Percentiles rank a stretch among this genome's conserved stretches.
Conservation (phyloP, 805 yeast genomes). For the Zygoascus tannicola region DNA sequence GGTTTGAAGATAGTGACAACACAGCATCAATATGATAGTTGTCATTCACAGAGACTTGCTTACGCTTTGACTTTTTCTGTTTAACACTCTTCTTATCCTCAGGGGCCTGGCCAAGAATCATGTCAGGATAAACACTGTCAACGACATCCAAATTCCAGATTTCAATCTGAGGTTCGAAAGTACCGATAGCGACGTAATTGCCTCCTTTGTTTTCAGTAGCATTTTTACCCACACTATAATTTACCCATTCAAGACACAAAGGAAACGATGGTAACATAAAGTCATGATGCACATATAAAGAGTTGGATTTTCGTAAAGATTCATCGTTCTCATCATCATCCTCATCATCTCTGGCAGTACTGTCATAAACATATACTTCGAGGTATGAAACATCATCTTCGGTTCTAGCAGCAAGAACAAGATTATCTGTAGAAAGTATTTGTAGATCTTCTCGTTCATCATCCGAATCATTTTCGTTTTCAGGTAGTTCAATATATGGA, state of each 20-base stretch:
- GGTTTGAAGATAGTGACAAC: conserved; percentile 76
- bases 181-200: conserved; percentile 92
- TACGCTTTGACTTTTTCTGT: conserved; percentile 45
- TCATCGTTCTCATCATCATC: conserved; percentile 58
- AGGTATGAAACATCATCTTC: conserved; percentile 90
- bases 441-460: conserved; percentile 82
- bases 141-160: conserved; percentile 90
- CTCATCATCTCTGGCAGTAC: conserved; percentile 76
- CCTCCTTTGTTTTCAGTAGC: conserved; percentile 45
- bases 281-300: conserved; percentile 90
- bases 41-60: conserved; percentile 41
- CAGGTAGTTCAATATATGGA: conserved; percentile 53
- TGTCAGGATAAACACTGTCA: conserved; percentile 91
- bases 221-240: conserved; percentile 47
- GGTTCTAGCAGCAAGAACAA: conserved; percentile 85
- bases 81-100: conserved; percentile 25
- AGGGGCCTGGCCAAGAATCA: conserved; percentile 74
- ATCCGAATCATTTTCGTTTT: conserved; percentile 46
- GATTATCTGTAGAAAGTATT: conserved; percentile 80
- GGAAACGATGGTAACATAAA: conserved; percentile 96
- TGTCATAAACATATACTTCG: conserved; percentile 92
- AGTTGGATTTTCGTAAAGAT: conserved; percentile 37
- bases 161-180: conserved; percentile 96
- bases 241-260: conserved; percentile 90
- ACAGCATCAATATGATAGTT: conserved; percentile 93